Base-by-base conservation (phyloP, 192 early-diverging fungal genomes). In the Chytriomyces hyalinus region DNA sequence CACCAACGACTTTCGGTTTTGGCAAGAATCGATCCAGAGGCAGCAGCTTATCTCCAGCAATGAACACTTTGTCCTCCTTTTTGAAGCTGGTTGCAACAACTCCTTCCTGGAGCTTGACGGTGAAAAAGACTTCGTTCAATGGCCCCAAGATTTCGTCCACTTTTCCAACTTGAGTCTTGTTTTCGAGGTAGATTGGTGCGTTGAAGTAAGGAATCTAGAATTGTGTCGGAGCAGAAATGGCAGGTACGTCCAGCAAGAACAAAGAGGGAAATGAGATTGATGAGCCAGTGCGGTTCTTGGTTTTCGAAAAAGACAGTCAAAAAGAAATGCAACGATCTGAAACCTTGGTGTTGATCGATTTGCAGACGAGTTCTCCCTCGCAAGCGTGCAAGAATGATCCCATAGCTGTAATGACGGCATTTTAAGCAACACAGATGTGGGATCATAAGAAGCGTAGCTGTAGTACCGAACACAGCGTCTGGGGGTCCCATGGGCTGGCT, bases 111-210 rank as follows among this genome's bases (percentile, higher is more conserved):
- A 97, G 87, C 91, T 98, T 98, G 63, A 99, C 95, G 20, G 97
- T 97, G 80, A 99, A 99, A 80, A 89, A 96, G 28, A 99, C 94
- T 80, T 99, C 94, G 86, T 96, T 98, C 83, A 99, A 89, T 48
- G 96, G 96, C 11, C 97, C 97, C 45, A 99, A 88, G 75, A 99
- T 98, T 83, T 99, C 97, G 73, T 99, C 97, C 6, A 99, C 96
- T 80, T 99, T 98, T 78, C 97, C 97, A 79, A 99, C 97, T 84
- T 95, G 95, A 66, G 92, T 93, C 89, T 99, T 99, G 89, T 98
- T 97, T 80, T 98, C 94, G 46, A 97, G 89, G 87, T 91, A 99
- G 72, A 99, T 96, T 60, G 97, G 96, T 2, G 97, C 97, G 80
- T 98, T 99, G 89, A 99, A 99, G 87, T 97, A 99, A 26, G 97